phyloP scores from a whole-genome alignment of 768 basidiomycete genomes.

The Lactarius indigo region DNA sequence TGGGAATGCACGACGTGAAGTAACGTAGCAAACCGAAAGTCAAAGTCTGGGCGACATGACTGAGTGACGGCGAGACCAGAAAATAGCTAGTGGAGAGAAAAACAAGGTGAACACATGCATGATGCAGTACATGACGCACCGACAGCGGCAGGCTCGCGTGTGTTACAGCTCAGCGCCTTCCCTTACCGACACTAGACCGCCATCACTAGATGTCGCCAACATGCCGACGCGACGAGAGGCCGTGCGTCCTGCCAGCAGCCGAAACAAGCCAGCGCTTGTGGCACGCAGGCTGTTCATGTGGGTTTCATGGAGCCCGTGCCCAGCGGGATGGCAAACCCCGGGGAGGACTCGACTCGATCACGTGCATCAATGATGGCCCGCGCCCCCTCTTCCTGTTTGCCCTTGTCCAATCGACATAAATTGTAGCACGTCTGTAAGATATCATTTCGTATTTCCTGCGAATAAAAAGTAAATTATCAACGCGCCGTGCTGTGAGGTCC shows the following conservation, averaged over 20 bases:
- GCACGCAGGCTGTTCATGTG: conserved; percentile 31
- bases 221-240: conserved; percentile 44
- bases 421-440: conserved; percentile 98
- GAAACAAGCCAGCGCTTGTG: conserved; percentile 34
- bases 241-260: neutral
- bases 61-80: neutral
- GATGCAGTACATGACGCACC: no score
- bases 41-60: neutral
- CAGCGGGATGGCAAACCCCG: no score
- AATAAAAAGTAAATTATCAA: neutral
- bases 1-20: neutral
- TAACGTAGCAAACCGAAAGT: neutral
- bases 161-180: conserved; percentile 5
- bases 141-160: no score
- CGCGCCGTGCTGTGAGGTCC: no score
- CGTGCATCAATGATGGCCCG: no score
- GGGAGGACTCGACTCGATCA: no score
- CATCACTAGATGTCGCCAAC: conserved; percentile 65
- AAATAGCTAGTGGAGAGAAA: no score
- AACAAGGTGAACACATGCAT: no score
- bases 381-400: conserved; percentile 92
- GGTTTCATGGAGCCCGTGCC: conserved; percentile 27
- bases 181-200: conserved; percentile 35
- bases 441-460: conserved; percentile 89
- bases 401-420: conserved; percentile 90